Percentiles rank a stretch among this genome's conserved stretches.
Conservation (phyloP, 1,284 basidiomycete genomes). For the Cryptococcus sp. region DNA sequence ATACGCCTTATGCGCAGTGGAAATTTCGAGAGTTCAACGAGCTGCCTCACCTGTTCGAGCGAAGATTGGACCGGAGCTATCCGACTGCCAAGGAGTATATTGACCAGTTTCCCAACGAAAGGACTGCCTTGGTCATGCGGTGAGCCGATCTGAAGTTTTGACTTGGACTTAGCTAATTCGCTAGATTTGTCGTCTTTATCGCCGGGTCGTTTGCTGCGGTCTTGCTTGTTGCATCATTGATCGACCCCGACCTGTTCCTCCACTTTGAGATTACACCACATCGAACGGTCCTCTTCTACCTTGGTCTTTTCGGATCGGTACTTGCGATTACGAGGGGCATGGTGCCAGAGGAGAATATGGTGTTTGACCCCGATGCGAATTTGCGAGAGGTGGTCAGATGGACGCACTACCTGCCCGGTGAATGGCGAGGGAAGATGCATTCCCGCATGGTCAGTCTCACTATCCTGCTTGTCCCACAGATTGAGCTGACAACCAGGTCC, state of each 20-base stretch:
- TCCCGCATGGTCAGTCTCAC: slow-evolving; percentile 62
- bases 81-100: slow-evolving; percentile 90
- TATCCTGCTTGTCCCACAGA: neutral
- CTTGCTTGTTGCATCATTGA: slow-evolving; percentile 77
- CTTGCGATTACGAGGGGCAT: slow-evolving; percentile 86
- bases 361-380: slow-evolving; percentile 87
- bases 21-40: slow-evolving; percentile 99
- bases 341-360: slow-evolving; percentile 88
- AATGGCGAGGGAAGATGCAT: slow-evolving; percentile 85
- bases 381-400: slow-evolving; percentile 86
- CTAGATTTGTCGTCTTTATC: slow-evolving; percentile 90
- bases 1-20: slow-evolving; percentile 94
- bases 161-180: neutral
- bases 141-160: slow-evolving; percentile 41
- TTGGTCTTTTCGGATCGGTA: slow-evolving; percentile 78
- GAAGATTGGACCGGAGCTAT: slow-evolving; percentile 80
- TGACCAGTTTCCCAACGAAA: slow-evolving; percentile 94
- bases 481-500: slow-evolving; percentile 54
- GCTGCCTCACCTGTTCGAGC: slow-evolving; percentile 83
- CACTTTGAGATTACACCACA: slow-evolving; percentile 93
- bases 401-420: slow-evolving; percentile 90
- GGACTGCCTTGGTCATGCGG: slow-evolving; percentile 82
- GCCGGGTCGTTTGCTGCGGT: slow-evolving; percentile 95
- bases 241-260: slow-evolving; percentile 86
- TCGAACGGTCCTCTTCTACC: slow-evolving; percentile 87